These are phyloP conservation scores for Pseudohalonectria lignicola DNA, from an alignment of 2,329 filamentous ascomycete genomes.

Conservation along the genomic window DNA sequence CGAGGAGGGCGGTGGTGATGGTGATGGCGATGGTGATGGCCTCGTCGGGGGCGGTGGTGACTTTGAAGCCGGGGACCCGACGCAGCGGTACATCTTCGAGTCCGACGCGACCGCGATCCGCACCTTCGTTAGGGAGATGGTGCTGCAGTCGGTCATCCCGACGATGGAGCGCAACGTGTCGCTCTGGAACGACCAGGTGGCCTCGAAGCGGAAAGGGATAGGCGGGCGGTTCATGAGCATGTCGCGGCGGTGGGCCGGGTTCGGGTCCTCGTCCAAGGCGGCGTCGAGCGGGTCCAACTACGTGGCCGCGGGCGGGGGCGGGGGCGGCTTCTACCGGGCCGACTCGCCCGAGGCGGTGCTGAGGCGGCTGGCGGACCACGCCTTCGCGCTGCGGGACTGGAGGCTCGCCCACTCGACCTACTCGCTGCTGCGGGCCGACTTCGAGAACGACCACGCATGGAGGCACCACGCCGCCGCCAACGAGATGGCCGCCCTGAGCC, in stretches of 20 bases:
- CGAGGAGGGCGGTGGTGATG: not conserved
- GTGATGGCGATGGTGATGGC: too few relatives aligned
- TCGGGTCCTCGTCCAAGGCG: constrained; percentile 50
- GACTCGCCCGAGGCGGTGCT: constrained; percentile 83
- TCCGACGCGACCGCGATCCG: constrained; percentile 82
- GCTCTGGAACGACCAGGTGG: constrained; percentile 95
- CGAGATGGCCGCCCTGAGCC: constrained; percentile 85
- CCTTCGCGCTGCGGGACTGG: constrained; percentile 95
- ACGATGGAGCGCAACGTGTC: constrained; percentile 91
- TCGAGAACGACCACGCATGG: constrained; percentile 94
- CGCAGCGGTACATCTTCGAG: constrained; percentile 78
- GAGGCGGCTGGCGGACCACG: constrained; percentile 87
- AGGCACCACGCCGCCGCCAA: constrained; percentile 86
- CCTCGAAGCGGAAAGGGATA: constrained; percentile 77
- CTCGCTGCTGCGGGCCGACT: constrained; percentile 80
- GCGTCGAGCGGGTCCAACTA: constrained; percentile 54
- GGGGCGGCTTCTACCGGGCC: constrained; percentile 66
- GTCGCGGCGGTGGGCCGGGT: constrained; percentile 80
- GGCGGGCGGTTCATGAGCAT: constrained; percentile 91
- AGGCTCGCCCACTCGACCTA: constrained; percentile 88
- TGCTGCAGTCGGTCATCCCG: constrained; percentile 87
- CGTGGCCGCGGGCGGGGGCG: too few relatives aligned
- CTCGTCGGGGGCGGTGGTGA: constrained; percentile 52
- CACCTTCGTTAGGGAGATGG: constrained; percentile 86
- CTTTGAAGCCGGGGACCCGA: constrained; percentile 59